phyloP scores from a whole-genome alignment of 2,329 filamentous ascomycete genomes.

The Rachicladosporium sp. region DNA sequence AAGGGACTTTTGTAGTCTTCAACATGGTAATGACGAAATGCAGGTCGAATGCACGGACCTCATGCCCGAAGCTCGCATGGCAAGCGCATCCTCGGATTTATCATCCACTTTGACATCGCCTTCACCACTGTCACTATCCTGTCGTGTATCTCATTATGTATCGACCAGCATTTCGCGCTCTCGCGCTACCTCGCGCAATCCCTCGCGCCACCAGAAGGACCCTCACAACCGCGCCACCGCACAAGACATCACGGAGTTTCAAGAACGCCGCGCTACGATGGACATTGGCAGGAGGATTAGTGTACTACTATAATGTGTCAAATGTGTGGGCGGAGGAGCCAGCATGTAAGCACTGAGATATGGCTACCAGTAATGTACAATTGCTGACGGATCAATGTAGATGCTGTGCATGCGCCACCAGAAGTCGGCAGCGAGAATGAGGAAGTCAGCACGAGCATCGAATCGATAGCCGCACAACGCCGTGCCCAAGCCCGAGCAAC shows the following conservation, averaged over 20 bases:
- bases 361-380: too few relatives aligned
- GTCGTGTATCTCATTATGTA: conserved; percentile 35
- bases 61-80: too few relatives aligned
- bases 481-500: conserved; percentile 22
- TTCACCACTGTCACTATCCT: neutral
- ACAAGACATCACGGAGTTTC: conserved; percentile 64
- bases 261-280: conserved; percentile 63
- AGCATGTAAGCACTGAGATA: too few relatives aligned
- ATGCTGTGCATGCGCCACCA: conserved; percentile 23
- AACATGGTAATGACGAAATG: too few relatives aligned
- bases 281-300: conserved; percentile 59
- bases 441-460: conserved; percentile 29
- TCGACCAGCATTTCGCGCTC: conserved; percentile 36
- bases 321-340: conserved; percentile 32
- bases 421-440: conserved; percentile 31
- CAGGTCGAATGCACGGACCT: too few relatives aligned
- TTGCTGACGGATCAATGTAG: conserved; percentile 13
- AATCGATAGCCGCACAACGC: conserved; percentile 31
- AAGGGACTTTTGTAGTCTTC: too few relatives aligned
- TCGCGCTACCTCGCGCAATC: conserved; percentile 13
- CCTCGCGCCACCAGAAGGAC: conserved; percentile 33
- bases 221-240: conserved; percentile 46
- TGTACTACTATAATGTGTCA: conserved; percentile 94
- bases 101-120: too few relatives aligned
- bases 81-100: too few relatives aligned